phyloP scores from a whole-genome alignment of 192 early-diverging fungal species.

The Coemansia asiatica region DNA sequence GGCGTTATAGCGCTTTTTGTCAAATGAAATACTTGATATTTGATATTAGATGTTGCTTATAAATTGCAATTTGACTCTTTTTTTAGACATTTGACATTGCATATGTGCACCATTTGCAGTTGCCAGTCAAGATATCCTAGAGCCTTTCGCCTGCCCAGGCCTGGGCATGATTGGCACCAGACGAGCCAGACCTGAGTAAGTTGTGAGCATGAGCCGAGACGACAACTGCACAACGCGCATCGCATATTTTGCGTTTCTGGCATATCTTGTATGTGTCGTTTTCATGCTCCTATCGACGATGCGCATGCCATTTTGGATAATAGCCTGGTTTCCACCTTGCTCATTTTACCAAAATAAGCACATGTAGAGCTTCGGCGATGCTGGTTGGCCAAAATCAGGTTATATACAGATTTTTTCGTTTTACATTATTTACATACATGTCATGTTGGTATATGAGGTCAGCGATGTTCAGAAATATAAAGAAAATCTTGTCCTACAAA shows the following conservation, averaged over 20 bases:
- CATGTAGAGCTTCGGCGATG: neutral
- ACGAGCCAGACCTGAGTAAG: no score
- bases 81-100: no score
- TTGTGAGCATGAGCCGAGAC: neutral
- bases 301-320: neutral
- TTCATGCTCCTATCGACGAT: neutral
- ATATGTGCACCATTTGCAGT: no score
- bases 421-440: neutral
- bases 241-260: neutral
- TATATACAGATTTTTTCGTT: neutral
- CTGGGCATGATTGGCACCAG: neutral
- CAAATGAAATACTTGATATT: no score
- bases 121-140: no score
- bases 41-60: no score
- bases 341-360: neutral
- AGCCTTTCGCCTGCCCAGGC: neutral
- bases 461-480: neutral
- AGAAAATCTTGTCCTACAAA: neutral
- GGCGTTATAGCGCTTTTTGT: no score
- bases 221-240: neutral
- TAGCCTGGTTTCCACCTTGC: neutral
- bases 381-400: neutral
- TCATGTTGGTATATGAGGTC: neutral
- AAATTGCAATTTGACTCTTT: no score
- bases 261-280: neutral